Conservation (phyloP, 2,329 filamentous ascomycete genomes). For the Pseudogymnoascus pannorum region DNA sequence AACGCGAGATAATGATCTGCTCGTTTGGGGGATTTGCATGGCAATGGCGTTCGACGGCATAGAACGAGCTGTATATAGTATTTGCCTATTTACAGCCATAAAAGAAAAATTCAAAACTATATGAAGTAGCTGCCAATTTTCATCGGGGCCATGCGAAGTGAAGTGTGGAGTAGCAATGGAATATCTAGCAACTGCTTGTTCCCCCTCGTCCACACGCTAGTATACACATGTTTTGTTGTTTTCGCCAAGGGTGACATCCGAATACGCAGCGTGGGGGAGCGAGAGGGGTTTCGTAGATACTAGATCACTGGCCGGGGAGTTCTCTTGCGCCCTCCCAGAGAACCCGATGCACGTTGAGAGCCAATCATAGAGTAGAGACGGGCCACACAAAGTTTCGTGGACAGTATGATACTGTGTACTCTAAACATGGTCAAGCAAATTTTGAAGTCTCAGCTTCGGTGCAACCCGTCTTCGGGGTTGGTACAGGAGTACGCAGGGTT, state of each 20-base stretch:
- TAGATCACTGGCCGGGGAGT: neutral
- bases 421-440: neutral
- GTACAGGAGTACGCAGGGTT: neutral
- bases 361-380: neutral
- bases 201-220: neutral
- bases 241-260: constrained; percentile 2
- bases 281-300: neutral
- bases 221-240: neutral
- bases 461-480: neutral
- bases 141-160: neutral
- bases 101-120: constrained; percentile 7
- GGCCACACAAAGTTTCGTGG: neutral
- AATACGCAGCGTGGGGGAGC: constrained; percentile 3
- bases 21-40: constrained; percentile 10
- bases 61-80: constrained; percentile 10
- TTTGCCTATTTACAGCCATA: constrained; percentile 4
- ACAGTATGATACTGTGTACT: neutral
- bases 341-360: neutral
- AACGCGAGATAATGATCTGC: constrained; percentile 10
- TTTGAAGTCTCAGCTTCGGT: neutral
- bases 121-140: neutral
- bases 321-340: constrained; percentile 1
- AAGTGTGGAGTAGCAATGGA: neutral
- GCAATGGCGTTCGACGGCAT: constrained; percentile 8
- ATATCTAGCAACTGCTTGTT: neutral